These are phyloP conservation scores for Discostella pseudostelligera DNA, from an alignment of 108 stramenopile species.

Conservation along the genomic window DNA sequence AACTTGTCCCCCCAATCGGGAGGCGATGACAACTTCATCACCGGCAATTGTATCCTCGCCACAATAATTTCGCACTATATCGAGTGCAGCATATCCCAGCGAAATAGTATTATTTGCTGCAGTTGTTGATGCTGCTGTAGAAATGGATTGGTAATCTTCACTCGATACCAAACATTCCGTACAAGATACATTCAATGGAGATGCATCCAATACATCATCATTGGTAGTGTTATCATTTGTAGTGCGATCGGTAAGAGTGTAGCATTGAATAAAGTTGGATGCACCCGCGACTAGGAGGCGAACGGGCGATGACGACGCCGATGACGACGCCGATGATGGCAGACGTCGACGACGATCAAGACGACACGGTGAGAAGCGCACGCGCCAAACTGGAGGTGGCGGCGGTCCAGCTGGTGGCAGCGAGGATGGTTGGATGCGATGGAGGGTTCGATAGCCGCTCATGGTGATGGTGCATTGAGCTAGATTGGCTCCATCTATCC, in stretches of 20 bases:
- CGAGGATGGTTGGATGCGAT: slow-evolving; percentile 27
- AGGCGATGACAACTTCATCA: slow-evolving; percentile 39
- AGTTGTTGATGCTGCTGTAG: slow-evolving; percentile 1
- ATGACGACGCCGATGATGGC: slow-evolving; percentile 9
- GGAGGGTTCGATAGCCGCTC: slow-evolving; percentile 48
- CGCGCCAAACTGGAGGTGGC: slow-evolving; percentile 23
- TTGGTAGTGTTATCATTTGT: slow-evolving; percentile 19
- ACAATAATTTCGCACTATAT: slow-evolving; percentile 30
- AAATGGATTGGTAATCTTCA: slow-evolving; percentile 3
- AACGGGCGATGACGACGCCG: slow-evolving; percentile 16
- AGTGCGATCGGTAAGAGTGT: slow-evolving; percentile 35
- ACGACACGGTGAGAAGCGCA: slow-evolving; percentile 42
- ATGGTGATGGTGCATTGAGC: slow-evolving; percentile 12
- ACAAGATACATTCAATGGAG: slow-evolving; percentile 19
- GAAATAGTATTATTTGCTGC: neutral
- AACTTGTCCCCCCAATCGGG: slow-evolving; percentile 32
- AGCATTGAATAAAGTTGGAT: slow-evolving; percentile 29
- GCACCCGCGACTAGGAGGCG: slow-evolving; percentile 42
- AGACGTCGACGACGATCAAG: neutral
- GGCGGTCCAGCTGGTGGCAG: slow-evolving; percentile 4
- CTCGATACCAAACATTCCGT: slow-evolving; percentile 28
- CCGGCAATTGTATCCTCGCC: slow-evolving; percentile 28
- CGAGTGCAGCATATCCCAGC: slow-evolving; percentile 39
- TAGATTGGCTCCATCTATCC: too few species aligned
- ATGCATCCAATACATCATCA: slow-evolving; percentile 26